Percentiles rank a stretch among this genome's conserved stretches.
Evolutionary conservation across 441 rosid genomes (phyloP).

Genomic region (Metrosideros polymorpha): DNA sequence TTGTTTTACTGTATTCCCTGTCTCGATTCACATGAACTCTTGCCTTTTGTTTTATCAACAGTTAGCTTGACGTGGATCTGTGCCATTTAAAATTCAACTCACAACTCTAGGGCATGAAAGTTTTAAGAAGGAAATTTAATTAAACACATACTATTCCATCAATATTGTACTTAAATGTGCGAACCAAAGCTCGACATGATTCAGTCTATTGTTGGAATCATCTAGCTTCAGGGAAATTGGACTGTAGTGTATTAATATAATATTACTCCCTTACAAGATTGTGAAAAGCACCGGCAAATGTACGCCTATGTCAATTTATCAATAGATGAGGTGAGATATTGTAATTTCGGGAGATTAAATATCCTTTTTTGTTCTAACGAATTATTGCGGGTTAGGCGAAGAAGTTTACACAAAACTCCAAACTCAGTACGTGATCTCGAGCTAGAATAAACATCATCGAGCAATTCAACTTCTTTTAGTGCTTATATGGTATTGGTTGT

Average conservation of each 20-base stretch:
- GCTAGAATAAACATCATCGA: neutral
- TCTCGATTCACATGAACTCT: neutral
- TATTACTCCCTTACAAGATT: neutral
- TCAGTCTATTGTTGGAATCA: neutral
- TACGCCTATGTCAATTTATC: neutral
- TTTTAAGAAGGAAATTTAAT: neutral
- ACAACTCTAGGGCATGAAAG: neutral
- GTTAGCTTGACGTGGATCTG: neutral
- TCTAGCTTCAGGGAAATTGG: neutral
- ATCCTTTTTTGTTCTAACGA: neutral
- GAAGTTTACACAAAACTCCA: neutral
- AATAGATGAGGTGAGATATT: neutral
- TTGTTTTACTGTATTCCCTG: neutral
- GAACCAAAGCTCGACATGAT: neutral
- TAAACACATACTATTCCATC: neutral
- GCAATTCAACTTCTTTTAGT: neutral
- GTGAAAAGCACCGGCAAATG: neutral
- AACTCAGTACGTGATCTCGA: neutral
- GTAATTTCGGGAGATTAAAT: neutral
- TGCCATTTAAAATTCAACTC: neutral
- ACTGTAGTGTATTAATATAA: neutral
- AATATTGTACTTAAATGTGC: neutral
- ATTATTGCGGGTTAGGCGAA: neutral
- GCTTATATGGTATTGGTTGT: neutral
- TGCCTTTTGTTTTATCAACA: neutral